Percentiles rank a stretch among this genome's conserved stretches.
These are phyloP conservation scores for Daldinia grandis DNA, from an alignment of 495 filamentous ascomycete genomes.

Conservation along the genomic window DNA sequence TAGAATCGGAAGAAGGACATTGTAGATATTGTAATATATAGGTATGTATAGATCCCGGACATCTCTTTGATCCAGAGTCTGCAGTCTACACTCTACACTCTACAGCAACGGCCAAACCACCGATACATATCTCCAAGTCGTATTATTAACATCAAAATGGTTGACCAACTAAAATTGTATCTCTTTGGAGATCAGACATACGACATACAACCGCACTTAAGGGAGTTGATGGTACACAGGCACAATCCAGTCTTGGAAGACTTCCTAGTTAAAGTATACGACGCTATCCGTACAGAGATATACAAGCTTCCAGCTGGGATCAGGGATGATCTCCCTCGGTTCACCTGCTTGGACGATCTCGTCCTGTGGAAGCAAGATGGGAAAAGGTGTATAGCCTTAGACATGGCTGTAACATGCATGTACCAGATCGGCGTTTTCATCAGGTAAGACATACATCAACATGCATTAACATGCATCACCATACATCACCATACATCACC, in stretches of 20 bases:
- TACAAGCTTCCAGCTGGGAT: constrained; percentile 38
- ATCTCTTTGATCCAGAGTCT: not conserved
- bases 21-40: not conserved
- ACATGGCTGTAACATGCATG: constrained; percentile 48
- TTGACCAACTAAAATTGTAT: constrained; percentile 26
- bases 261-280: constrained; percentile 64
- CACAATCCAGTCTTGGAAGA: constrained; percentile 63
- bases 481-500: not conserved
- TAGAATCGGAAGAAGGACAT: not conserved
- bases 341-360: constrained; percentile 44
- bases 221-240: constrained; percentile 54
- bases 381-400: constrained; percentile 39
- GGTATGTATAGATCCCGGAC: not conserved
- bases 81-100: not conserved
- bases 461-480: no score
- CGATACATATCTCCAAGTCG: not conserved
- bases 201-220: constrained; percentile 64
- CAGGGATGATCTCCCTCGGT: constrained; percentile 35
- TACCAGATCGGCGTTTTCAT: constrained; percentile 49
- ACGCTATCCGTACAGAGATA: constrained; percentile 65
- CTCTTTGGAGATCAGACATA: constrained; percentile 72
- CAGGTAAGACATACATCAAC: constrained; percentile 26
- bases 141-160: constrained; percentile 13
- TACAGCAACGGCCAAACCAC: not conserved
- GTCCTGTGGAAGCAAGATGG: constrained; percentile 35